These are phyloP conservation scores for Bjerkandera adusta DNA, from an alignment of 1,284 basidiomycete species.

Conservation along the genomic window DNA sequence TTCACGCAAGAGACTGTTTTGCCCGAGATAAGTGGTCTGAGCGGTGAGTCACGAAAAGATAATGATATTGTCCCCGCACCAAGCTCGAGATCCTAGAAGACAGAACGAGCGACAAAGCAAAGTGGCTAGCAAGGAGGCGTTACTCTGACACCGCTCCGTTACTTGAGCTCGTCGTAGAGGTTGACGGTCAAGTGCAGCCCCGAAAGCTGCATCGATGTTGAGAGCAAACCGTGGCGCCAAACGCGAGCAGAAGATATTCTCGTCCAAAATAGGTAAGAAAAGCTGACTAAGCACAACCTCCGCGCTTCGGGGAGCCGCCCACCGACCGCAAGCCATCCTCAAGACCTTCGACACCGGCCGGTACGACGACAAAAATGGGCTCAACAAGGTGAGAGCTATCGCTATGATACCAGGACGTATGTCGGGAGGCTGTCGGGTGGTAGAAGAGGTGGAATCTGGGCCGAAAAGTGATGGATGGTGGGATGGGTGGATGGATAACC, in stretches of 20 bases:
- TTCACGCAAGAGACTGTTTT: slow-evolving; percentile 9
- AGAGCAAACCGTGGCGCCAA: slow-evolving; percentile 8
- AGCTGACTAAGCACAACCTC: slow-evolving; percentile 7
- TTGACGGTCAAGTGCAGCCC: slow-evolving; percentile 41
- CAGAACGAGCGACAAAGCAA: slow-evolving; percentile 23
- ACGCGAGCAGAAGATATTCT: background rate
- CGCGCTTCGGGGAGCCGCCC: slow-evolving; percentile 4
- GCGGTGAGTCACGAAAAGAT: slow-evolving; percentile 11
- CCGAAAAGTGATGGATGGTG: slow-evolving; percentile 36
- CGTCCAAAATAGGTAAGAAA: background rate
- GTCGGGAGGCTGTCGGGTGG: slow-evolving; percentile 16
- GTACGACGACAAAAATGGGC: slow-evolving; percentile 54
- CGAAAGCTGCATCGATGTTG: slow-evolving; percentile 40
- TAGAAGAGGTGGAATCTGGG: slow-evolving; percentile 18
- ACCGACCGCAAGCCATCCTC: slow-evolving; percentile 18
- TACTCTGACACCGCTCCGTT: slow-evolving; percentile 46
- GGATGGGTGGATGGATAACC: slow-evolving; percentile 36
- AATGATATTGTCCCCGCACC: slow-evolving; percentile 28
- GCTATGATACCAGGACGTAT: slow-evolving; percentile 11
- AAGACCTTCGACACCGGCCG: slow-evolving; percentile 33
- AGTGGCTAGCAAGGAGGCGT: slow-evolving; percentile 20
- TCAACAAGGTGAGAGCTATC: slow-evolving; percentile 65
- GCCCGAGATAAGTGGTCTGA: slow-evolving; percentile 1
- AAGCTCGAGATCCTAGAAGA: slow-evolving; percentile 24
- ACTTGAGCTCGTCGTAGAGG: slow-evolving; percentile 35